A percentile compares a stretch with the other conserved stretches of the same genome.
Conservation (phyloP, 2,329 filamentous ascomycete species). For the Verticillium dahliae region DNA sequence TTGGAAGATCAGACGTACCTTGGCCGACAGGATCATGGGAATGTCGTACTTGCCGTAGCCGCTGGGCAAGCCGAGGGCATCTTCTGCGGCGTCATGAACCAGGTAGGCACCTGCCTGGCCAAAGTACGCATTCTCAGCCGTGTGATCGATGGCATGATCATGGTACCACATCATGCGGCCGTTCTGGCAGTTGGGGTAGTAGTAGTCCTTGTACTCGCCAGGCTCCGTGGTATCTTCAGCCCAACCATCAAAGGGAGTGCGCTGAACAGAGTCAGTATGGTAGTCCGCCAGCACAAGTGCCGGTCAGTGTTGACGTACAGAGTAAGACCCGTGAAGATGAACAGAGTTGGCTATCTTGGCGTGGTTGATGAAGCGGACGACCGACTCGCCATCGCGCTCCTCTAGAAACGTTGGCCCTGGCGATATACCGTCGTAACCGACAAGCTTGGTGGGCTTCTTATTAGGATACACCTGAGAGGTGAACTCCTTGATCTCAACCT, state of each 20-base stretch:
- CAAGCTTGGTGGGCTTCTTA: slow-evolving; percentile 13
- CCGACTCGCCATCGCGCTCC: slow-evolving; percentile 35
- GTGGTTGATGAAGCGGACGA: slow-evolving; percentile 42
- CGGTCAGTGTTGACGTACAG: slow-evolving; percentile 11
- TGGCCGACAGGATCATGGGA: slow-evolving; percentile 35
- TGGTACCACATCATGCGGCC: slow-evolving; percentile 48
- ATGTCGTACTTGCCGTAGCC: slow-evolving; percentile 35
- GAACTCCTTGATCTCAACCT: slow-evolving; percentile 18
- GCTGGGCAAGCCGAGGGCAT: slow-evolving; percentile 33
- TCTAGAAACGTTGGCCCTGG: slow-evolving; percentile 43
- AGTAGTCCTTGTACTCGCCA: slow-evolving; percentile 48
- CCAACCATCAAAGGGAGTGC: slow-evolving; percentile 39
- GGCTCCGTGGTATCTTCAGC: slow-evolving; percentile 38
- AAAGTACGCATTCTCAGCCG: slow-evolving; percentile 43
- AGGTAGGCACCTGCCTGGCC: slow-evolving; percentile 47
- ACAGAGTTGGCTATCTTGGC: slow-evolving; percentile 30
- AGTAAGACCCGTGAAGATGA: slow-evolving; percentile 44
- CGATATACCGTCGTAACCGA: slow-evolving; percentile 41
- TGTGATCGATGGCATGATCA: slow-evolving; percentile 28
- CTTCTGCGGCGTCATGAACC: slow-evolving; percentile 36
- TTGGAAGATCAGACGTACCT: background rate
- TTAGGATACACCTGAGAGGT: slow-evolving; percentile 16
- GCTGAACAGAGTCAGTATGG: slow-evolving; percentile 9
- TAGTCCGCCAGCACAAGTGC: background rate
- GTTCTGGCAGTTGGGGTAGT: slow-evolving; percentile 45